phyloP scores from a whole-genome alignment of 148 eudicot species.

The Pouteria glomerata region DNA sequence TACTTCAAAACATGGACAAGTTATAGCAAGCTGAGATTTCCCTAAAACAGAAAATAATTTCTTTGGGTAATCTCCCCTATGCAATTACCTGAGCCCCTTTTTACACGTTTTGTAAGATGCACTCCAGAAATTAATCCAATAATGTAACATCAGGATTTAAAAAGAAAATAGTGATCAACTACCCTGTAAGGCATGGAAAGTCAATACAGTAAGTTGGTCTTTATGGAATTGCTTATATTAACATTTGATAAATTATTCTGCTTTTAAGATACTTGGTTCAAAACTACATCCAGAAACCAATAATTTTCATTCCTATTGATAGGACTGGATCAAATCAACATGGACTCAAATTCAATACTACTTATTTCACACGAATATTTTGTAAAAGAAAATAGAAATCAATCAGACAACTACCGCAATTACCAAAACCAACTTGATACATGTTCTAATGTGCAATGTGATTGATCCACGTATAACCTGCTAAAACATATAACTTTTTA shows the following conservation, averaged over 20 bases:
- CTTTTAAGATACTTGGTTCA: background rate
- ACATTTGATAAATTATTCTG: no score
- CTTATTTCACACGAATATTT: background rate
- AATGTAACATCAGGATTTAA: no score
- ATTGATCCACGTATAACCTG: background rate
- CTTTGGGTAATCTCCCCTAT: background rate
- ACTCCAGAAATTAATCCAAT: background rate
- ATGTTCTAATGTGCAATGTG: background rate
- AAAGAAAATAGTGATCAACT: no score
- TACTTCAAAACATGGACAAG: background rate
- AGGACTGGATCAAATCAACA: background rate
- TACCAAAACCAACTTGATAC: background rate
- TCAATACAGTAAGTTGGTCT: no score
- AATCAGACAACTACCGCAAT: background rate
- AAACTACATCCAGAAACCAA: background rate
- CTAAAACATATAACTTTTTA: no score
- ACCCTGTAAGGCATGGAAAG: no score
- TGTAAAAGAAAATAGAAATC: background rate
- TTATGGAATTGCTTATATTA: no score
- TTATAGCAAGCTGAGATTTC: background rate
- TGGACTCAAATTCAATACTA: background rate
- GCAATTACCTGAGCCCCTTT: background rate
- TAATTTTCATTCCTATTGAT: no score
- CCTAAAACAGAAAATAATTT: background rate
- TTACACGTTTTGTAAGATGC: no score